A percentile compares a stretch with the other conserved stretches of the same genome.
These are phyloP conservation scores for Gremmenia infestans DNA, from an alignment of 2,329 filamentous ascomycete species.

Conservation along the genomic window DNA sequence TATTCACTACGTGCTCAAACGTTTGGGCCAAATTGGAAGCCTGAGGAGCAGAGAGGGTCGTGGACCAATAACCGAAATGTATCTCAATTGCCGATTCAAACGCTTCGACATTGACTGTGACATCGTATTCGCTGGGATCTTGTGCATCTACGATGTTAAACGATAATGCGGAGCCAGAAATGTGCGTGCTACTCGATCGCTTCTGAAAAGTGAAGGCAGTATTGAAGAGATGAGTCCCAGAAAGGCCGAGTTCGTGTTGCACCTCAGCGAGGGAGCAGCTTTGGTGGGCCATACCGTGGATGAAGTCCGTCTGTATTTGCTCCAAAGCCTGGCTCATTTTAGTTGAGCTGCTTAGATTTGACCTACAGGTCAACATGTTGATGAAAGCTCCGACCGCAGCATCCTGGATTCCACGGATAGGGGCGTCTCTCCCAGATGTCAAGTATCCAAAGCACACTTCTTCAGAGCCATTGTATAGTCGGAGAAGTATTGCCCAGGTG, in stretches of 20 bases:
- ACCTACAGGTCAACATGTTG: constrained; percentile 9
- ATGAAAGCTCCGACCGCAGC: constrained; percentile 6
- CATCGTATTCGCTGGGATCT: constrained; percentile 37
- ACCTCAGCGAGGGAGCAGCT: constrained; percentile 9
- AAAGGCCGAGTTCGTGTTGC: constrained; percentile 33
- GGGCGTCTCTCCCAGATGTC: constrained; percentile 30
- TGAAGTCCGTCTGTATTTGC: constrained; percentile 5
- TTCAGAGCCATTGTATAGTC: constrained; percentile 35
- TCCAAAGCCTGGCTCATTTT: background rate
- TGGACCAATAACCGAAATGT: constrained; percentile 32
- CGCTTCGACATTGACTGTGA: constrained; percentile 37
- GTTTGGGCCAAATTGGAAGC: constrained; percentile 7
- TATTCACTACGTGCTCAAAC: constrained; percentile 6
- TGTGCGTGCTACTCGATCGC: constrained; percentile 7
- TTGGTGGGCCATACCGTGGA: constrained; percentile 4
- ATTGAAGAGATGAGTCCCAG: constrained; percentile 36
- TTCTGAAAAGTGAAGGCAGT: constrained; percentile 37
- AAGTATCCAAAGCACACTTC: constrained; percentile 37
- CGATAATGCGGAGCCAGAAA: background rate
- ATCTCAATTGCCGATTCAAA: constrained; percentile 33
- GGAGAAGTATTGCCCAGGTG: constrained; percentile 35
- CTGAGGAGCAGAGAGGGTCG: background rate
- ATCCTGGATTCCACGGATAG: constrained; percentile 6
- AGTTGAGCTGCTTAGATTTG: background rate
- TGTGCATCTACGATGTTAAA: constrained; percentile 32